Evolutionary conservation across 2,329 filamentous ascomycete genomes (phyloP).

Genomic region (Xylariaceae sp.): DNA sequence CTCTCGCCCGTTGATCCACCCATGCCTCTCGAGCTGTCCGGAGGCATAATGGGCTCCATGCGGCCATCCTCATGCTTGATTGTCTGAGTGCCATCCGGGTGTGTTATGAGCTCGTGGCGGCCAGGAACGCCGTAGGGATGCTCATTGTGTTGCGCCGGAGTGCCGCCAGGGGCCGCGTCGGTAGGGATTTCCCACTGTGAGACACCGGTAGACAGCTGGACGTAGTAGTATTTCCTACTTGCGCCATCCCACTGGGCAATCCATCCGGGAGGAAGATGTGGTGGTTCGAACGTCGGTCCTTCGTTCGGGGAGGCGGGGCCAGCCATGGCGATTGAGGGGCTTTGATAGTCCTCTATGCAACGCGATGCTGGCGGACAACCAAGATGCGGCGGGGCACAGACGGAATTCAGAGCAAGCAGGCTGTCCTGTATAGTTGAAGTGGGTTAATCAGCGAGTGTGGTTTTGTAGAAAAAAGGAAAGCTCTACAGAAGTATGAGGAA

Average conservation of each 20-base stretch:
- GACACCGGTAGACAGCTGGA: slow-evolving; percentile 68
- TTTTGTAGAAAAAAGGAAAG: too few relatives aligned
- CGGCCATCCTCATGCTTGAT: slow-evolving; percentile 59
- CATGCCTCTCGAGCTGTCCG: slow-evolving; percentile 45
- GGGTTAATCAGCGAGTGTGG: too few relatives aligned
- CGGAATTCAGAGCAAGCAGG: too few relatives aligned
- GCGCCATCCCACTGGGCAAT: slow-evolving; percentile 67
- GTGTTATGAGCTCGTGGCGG: slow-evolving; percentile 55
- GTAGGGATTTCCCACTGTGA: slow-evolving; percentile 75
- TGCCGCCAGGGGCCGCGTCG: slow-evolving; percentile 60
- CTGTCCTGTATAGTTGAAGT: too few relatives aligned
- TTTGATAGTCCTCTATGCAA: neutral
- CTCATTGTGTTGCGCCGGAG: slow-evolving; percentile 52
- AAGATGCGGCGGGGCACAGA: too few relatives aligned
- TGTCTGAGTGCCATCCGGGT: slow-evolving; percentile 61
- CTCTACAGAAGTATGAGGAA: too few relatives aligned
- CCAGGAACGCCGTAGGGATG: slow-evolving; percentile 61
- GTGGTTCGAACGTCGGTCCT: slow-evolving; percentile 57
- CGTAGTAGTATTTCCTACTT: slow-evolving; percentile 67
- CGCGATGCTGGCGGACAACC: neutral
- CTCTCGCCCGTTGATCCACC: slow-evolving; percentile 57
- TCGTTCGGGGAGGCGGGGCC: slow-evolving; percentile 58
- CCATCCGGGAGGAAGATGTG: slow-evolving; percentile 62
- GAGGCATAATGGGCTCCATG: slow-evolving; percentile 56
- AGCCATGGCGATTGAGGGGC: slow-evolving; percentile 43